Base-by-base conservation (phyloP, 257 asterid species). In the Solanum chiquidenum region DNA sequence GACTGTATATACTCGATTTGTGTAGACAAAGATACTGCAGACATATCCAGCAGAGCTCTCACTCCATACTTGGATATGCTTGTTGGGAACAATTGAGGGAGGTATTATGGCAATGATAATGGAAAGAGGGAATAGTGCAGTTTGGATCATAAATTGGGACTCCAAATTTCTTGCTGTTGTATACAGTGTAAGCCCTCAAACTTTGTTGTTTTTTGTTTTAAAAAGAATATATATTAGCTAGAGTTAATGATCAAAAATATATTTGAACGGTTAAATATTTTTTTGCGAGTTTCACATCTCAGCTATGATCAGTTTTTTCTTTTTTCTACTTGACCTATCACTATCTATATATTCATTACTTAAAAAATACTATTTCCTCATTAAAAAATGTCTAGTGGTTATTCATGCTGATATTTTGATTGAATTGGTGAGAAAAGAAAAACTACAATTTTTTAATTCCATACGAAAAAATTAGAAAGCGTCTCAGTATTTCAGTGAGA, bases 31-130 rank as follows among this genome's bases (percentile, higher is more conserved):
- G 37, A 13, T 14, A 13, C 89, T 95, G 6, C 83, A 46, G 84
- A 91, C 95, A 5, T 97, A 95, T 87, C 98, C 98, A 1, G 94
- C 95, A 0, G 98, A 95, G 76, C 93, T 97, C 23, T 95, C 98
- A 9, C 94, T 97, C 46, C 99, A 29, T 18, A 97, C 98, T 23
- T 97, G 98, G 98, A 95, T 95, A 87, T 95, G 98, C 91, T 84
- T 94, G 72, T 20, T 93, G 64, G 99, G 98, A 91, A 94, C 98
- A 35, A 95, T 89, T 27, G 94, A 93, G 88, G 95, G 96, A 4
- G 92, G 93, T 1, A 90, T 92, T 4, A 86, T 95, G 25, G 98
- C 98, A 7, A 88, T 95, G 4, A 91, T 97, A 38, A 93, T 92
- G 90, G 99, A 97, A 90, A 93, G 90, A 87, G 95, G 94, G 33